phyloP scores from a whole-genome alignment of 2,329 filamentous ascomycete genomes.

The Monilinia polystroma region DNA sequence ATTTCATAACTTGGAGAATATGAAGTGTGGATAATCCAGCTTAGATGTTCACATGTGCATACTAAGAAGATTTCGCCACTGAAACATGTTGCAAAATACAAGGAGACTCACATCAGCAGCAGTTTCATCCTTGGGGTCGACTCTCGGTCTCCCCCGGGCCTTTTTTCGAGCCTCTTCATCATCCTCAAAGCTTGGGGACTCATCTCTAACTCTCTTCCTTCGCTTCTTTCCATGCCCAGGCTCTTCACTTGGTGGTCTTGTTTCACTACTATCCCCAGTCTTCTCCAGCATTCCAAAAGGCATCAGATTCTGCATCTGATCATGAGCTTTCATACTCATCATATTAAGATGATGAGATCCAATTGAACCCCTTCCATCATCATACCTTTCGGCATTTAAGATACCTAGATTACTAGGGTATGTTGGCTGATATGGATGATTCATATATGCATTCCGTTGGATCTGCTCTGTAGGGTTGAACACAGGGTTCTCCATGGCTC shows the following conservation, averaged over 20 bases:
- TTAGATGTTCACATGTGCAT: background rate
- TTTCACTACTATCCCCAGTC: slow-evolving; percentile 25
- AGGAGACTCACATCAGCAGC: slow-evolving; percentile 67
- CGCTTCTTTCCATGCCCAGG: slow-evolving; percentile 33
- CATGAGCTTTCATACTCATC: slow-evolving; percentile 16
- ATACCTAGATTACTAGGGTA: slow-evolving; percentile 39
- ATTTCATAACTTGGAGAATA: background rate
- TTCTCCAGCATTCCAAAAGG: slow-evolving; percentile 33
- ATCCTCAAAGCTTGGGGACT: slow-evolving; percentile 40
- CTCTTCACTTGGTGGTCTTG: slow-evolving; percentile 31
- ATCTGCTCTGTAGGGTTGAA: slow-evolving; percentile 24
- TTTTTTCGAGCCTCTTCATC: slow-evolving; percentile 56
- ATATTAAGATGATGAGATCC: slow-evolving; percentile 25
- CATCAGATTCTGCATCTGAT: slow-evolving; percentile 26
- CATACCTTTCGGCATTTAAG: slow-evolving; percentile 49
- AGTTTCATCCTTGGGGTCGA: slow-evolving; percentile 76
- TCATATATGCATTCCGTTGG: slow-evolving; percentile 28
- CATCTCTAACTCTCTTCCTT: slow-evolving; percentile 42
- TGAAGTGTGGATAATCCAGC: background rate
- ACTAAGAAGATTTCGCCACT: background rate
- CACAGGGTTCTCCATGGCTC: slow-evolving; percentile 33
- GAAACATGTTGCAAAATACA: slow-evolving; percentile 3
- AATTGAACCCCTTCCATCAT: slow-evolving; percentile 40
- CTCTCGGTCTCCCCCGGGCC: slow-evolving; percentile 68
- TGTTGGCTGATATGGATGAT: slow-evolving; percentile 25